Conservation (phyloP, 768 basidiomycete genomes). For the Harrya chromipes region DNA sequence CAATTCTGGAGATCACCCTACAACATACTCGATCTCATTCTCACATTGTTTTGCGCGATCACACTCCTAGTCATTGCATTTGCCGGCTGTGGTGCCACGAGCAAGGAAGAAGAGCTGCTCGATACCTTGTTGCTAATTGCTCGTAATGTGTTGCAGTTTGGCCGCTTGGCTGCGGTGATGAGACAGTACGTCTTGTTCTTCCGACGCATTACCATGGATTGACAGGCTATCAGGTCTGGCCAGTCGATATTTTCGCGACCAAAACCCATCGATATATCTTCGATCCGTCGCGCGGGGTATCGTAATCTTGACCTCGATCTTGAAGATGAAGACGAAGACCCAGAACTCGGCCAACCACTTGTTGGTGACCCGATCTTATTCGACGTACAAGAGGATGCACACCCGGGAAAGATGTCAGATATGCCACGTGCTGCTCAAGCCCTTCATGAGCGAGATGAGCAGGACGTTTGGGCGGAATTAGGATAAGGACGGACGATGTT, state of each 20-base stretch:
- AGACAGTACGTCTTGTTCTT: constrained; percentile 64
- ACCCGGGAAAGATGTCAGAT: constrained; percentile 36
- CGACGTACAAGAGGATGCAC: constrained; percentile 47
- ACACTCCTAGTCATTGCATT: constrained; percentile 88
- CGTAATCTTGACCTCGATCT: constrained; percentile 66
- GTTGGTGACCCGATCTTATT: constrained; percentile 62
- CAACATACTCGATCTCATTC: constrained; percentile 83
- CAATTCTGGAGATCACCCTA: constrained; percentile 97
- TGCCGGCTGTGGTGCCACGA: constrained; percentile 76
- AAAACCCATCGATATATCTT: constrained; percentile 80
- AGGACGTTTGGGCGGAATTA: constrained; percentile 71
- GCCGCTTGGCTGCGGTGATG: constrained; percentile 88
- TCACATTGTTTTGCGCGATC: constrained; percentile 86
- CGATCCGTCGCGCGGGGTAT: constrained; percentile 63
- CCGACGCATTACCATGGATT: constrained; percentile 1
- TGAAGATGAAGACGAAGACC: constrained; percentile 56
- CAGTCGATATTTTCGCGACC: constrained; percentile 87
- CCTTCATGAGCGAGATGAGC: constrained; percentile 53
- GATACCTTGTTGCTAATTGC: constrained; percentile 91
- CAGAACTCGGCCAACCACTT: constrained; percentile 54
- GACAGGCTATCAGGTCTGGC: constrained; percentile 56
- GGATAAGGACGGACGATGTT: constrained; percentile 31
- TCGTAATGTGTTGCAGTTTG: constrained; percentile 90
- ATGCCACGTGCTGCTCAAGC: constrained; percentile 63
- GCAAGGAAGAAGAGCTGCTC: constrained; percentile 91